Conservation (phyloP, 2,329 filamentous ascomycete genomes). For the Cladobotryum mycophilum region DNA sequence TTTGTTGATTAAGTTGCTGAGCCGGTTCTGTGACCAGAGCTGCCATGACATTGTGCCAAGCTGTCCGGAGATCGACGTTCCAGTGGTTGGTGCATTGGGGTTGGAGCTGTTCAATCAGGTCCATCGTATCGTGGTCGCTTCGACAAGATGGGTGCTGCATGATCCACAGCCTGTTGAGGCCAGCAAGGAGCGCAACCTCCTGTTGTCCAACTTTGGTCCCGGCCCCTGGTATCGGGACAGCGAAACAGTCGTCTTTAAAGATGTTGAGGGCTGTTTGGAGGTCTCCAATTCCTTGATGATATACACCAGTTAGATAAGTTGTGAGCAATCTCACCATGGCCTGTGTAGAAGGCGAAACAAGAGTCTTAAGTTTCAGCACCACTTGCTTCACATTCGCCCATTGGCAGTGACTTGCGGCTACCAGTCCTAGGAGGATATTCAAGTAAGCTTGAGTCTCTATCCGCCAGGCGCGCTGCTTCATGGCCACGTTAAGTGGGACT, state of each 20-base stretch:
- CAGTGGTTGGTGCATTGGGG: slow-evolving; percentile 62
- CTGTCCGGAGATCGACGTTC: slow-evolving; percentile 69
- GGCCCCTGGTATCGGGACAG: slow-evolving; percentile 30
- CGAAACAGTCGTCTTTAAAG: slow-evolving; percentile 58
- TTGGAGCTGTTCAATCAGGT: slow-evolving; percentile 59
- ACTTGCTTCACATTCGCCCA: slow-evolving; percentile 58
- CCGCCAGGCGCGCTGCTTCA: slow-evolving; percentile 57
- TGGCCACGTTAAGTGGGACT: slow-evolving; percentile 51
- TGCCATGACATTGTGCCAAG: slow-evolving; percentile 70
- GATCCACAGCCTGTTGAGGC: slow-evolving; percentile 66
- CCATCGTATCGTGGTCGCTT: slow-evolving; percentile 51
- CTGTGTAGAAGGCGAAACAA: slow-evolving; percentile 35
- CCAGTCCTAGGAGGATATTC: slow-evolving; percentile 63
- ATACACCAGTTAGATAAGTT: slow-evolving; percentile 68
- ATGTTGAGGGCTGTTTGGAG: slow-evolving; percentile 60
- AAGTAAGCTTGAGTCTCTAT: slow-evolving; percentile 61
- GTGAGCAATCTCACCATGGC: slow-evolving; percentile 43
- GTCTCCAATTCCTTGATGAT: slow-evolving; percentile 70
- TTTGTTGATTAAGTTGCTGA: slow-evolving; percentile 67
- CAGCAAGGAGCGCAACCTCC: slow-evolving; percentile 60
- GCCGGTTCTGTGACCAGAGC: slow-evolving; percentile 56
- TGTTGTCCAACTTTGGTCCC: slow-evolving; percentile 46
- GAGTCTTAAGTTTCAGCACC: slow-evolving; percentile 46
- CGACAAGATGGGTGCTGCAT: slow-evolving; percentile 56
- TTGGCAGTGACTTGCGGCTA: slow-evolving; percentile 63